Evolutionary conservation across 257 asterid species (phyloP), one percentile per base, ranked within the genome.

Genomic region (Ilex asprella): DNA sequence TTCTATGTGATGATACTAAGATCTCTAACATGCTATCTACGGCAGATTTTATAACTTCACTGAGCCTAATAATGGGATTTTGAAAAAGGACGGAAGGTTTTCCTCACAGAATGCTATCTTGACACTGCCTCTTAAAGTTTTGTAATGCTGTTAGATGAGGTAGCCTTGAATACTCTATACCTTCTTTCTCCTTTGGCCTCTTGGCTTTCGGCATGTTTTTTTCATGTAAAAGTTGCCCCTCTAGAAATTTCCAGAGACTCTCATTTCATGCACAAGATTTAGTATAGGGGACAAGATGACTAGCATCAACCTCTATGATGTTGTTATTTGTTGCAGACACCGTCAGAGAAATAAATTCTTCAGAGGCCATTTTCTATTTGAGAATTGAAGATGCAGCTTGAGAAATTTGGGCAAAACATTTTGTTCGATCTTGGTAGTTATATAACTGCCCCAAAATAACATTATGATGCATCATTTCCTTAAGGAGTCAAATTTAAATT

Each of bases 41-140:
- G 71, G 56, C 91, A 93, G 97, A 80, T 89, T 85, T 81, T 89
- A 87, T 81, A 74, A 70, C 66, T 84, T 93, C 69, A 96, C 86
- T 59, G 92, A 87, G 76, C 88, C 84, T 41, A 71, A 70, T 31
- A 83, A 76, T 70, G 97, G 97, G 67, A 76, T 85, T 72, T 70
- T 93, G 70, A 87, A 74, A 89, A 83, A 82, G 96, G 99, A 16
- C 82, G 96, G 39, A 95, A 93, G 81, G 83, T 85, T 76, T 76
- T 85, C 70, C 78, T 93, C 68, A 85, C 97, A 21, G 99, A 97
- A 67, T 93, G 99, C 81, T 81, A 82, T 81, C 94, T 89, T 64
- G 86, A 94, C 70, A 82, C 78, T 71, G 70, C 90, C 64, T 35
- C 74, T 31, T 90, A 87, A 64, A 68, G 65, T 59, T 83, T 87